Evolutionary conservation across 176 grass and related monocot species (phyloP).

Genomic region (Musa troglodytarum): DNA sequence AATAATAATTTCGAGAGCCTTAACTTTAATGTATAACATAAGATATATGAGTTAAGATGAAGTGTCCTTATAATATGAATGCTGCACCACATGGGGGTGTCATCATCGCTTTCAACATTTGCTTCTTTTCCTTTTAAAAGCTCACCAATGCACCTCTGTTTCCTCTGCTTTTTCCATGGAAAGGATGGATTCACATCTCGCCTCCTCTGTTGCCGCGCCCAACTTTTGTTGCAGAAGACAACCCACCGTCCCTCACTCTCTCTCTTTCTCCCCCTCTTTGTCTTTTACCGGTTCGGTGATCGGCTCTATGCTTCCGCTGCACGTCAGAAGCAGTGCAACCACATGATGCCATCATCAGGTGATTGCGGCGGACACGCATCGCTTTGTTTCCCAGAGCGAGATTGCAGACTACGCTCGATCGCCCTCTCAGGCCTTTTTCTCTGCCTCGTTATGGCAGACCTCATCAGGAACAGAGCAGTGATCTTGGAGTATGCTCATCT

Average conservation of each 20-base stretch:
- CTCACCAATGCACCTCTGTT: not conserved
- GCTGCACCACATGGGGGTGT: not conserved
- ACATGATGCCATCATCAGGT: too few relatives aligned
- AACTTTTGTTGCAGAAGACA: not conserved
- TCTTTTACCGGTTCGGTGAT: not conserved
- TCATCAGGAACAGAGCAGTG: too few relatives aligned
- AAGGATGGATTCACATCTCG: conserved; percentile 1
- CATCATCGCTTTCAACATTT: not conserved
- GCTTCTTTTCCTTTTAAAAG: conserved; percentile 4
- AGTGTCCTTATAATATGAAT: not conserved
- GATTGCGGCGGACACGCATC: too few relatives aligned
- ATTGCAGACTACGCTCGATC: too few relatives aligned
- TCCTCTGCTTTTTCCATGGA: not conserved
- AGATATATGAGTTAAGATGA: not conserved
- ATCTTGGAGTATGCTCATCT: too few relatives aligned
- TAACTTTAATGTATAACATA: too few relatives aligned
- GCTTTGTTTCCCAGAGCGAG: too few relatives aligned
- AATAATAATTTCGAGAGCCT: too few relatives aligned
- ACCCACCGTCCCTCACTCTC: not conserved
- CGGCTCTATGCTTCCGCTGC: not conserved
- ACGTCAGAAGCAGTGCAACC: not conserved
- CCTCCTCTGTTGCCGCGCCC: not conserved
- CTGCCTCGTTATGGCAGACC: too few relatives aligned
- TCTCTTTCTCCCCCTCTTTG: too few relatives aligned
- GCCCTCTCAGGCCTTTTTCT: too few relatives aligned